These are phyloP conservation scores for Botrytis porri DNA, from an alignment of 2,329 filamentous ascomycete genomes.

Conservation along the genomic window DNA sequence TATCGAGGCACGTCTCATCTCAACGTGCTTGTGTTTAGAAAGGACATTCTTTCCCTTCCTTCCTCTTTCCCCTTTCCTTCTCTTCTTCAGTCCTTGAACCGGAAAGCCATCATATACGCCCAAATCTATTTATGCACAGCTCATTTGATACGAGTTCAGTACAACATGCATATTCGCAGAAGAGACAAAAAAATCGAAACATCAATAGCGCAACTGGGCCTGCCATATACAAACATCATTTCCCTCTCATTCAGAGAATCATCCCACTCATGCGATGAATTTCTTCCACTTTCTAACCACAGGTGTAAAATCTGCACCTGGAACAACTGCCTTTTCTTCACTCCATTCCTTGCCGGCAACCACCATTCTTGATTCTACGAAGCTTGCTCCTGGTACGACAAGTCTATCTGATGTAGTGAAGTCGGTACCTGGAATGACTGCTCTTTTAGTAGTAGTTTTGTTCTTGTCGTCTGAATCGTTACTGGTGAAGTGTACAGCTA, in stretches of 20 bases:
- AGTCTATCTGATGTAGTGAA: slow-evolving; percentile 15
- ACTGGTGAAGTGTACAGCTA: slow-evolving; percentile 47
- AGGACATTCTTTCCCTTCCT: background rate
- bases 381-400: slow-evolving; percentile 24
- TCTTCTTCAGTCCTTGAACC: background rate
- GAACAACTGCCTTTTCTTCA: slow-evolving; percentile 14
- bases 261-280: slow-evolving; percentile 25
- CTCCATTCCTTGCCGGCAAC: slow-evolving; percentile 22
- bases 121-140: slow-evolving; percentile 12
- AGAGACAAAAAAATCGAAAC: slow-evolving; percentile 10
- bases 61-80: background rate
- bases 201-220: slow-evolving; percentile 7
- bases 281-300: slow-evolving; percentile 22
- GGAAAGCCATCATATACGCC: slow-evolving; percentile 9
- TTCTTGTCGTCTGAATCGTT: slow-evolving; percentile 11
- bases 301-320: background rate
- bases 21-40: background rate
- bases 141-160: background rate
- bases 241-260: background rate
- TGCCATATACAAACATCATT: slow-evolving; percentile 19
- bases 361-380: slow-evolving; percentile 19
- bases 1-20: slow-evolving; percentile 3
- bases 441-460: slow-evolving; percentile 25
- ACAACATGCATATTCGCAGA: background rate
- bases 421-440: slow-evolving; percentile 22